Conservation (phyloP, 164 flowering plant species). For the Vitis rupestris region DNA sequence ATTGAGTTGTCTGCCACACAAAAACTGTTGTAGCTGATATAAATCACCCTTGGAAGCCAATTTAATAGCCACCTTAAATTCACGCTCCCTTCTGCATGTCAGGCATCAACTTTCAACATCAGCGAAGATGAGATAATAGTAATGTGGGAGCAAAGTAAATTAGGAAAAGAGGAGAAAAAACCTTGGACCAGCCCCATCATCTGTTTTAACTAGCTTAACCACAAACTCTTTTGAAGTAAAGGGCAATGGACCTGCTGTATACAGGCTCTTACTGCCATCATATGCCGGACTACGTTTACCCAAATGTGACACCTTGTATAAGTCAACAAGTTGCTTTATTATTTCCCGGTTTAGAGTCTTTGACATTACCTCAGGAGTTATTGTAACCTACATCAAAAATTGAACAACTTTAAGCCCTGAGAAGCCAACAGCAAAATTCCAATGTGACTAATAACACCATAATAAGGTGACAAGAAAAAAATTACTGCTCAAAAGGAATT, state of each 20-base stretch:
- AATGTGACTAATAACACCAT: background rate
- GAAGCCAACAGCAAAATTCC: background rate
- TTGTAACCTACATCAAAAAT: constrained; percentile 46
- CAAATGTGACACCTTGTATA: constrained; percentile 33
- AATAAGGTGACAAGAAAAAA: no score
- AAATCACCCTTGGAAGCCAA: constrained; percentile 52
- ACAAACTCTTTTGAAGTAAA: constrained; percentile 58
- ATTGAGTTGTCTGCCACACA: constrained; percentile 40
- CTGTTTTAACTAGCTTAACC: constrained; percentile 33
- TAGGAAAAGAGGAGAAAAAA: background rate
- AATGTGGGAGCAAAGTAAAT: background rate
- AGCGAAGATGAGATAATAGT: no score
- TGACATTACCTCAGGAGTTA: constrained; percentile 63
- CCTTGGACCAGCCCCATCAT: constrained; percentile 12
- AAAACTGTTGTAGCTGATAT: constrained; percentile 48
- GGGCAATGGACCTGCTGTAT: constrained; percentile 61
- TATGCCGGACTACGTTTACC: constrained; percentile 46
- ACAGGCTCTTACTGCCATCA: constrained; percentile 73
- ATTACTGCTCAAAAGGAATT: no score
- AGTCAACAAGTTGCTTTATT: constrained; percentile 29
- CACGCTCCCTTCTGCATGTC: constrained; percentile 50
- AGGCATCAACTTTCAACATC: background rate
- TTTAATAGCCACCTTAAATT: constrained; percentile 61
- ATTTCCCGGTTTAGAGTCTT: constrained; percentile 45
- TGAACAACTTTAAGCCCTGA: background rate